These are phyloP conservation scores for Paraleonurus japonicus DNA, from an alignment of 257 asterid genomes.

Conservation along the genomic window DNA sequence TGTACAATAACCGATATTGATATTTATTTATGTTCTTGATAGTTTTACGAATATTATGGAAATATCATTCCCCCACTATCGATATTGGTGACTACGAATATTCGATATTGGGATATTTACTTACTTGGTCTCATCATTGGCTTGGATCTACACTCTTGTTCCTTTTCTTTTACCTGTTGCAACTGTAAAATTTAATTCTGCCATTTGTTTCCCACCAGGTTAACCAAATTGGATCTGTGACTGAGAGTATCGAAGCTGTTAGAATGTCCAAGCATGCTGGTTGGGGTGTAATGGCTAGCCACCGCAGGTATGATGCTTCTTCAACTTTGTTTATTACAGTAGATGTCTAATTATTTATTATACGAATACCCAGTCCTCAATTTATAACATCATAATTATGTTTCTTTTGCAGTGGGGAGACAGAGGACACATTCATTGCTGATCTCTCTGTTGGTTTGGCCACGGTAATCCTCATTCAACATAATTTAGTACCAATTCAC, in stretches of 20 bases:
- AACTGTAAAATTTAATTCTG: not conserved
- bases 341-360: not conserved
- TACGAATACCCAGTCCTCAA: not conserved
- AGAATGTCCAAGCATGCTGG: constrained; percentile 93
- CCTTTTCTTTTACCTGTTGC: not conserved
- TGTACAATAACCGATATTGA: too few relatives aligned
- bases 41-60: too few relatives aligned
- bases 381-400: not conserved
- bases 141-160: not conserved
- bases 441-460: constrained; percentile 96
- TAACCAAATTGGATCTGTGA: constrained; percentile 94
- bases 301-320: constrained; percentile 64
- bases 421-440: constrained; percentile 97
- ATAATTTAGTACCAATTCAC: not conserved
- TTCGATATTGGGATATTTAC: too few relatives aligned
- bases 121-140: too few relatives aligned
- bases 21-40: too few relatives aligned
- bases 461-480: constrained; percentile 48
- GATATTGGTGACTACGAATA: too few relatives aligned
- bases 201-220: constrained; percentile 40
- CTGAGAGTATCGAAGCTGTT: constrained; percentile 95
- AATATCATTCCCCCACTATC: too few relatives aligned
- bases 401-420: constrained; percentile 77
- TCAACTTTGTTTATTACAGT: not conserved
- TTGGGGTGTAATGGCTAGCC: constrained; percentile 99